Percentiles rank a stretch among this genome's conserved stretches.
These are phyloP conservation scores for Tolypocladium ophioglossoides DNA, from an alignment of 2,329 filamentous ascomycete genomes.

Conservation along the genomic window DNA sequence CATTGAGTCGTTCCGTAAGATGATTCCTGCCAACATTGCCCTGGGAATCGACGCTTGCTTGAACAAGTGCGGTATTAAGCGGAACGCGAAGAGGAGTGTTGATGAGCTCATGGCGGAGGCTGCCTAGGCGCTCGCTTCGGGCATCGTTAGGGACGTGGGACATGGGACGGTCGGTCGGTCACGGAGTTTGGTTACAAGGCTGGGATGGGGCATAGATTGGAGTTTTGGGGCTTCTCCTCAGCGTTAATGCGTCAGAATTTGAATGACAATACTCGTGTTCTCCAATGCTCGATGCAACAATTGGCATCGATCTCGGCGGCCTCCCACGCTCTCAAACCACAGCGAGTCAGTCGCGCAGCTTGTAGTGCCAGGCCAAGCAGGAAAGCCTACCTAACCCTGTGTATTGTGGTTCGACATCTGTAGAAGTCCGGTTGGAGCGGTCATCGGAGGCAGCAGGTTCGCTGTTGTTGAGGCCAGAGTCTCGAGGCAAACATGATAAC, in stretches of 20 bases:
- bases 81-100: conserved; percentile 21
- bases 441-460: too few species aligned
- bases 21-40: conserved; percentile 38
- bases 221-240: not conserved
- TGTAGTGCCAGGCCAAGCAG: not conserved
- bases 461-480: too few species aligned
- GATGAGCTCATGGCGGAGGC: conserved; percentile 7
- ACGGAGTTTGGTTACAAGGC: not conserved
- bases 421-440: too few species aligned
- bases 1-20: conserved; percentile 25
- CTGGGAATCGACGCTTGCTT: conserved; percentile 40
- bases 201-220: not conserved
- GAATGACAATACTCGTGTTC: not conserved
- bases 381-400: not conserved
- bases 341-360: not conserved
- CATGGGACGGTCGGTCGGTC: not conserved
- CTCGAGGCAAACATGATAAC: too few species aligned
- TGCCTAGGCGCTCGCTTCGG: not conserved
- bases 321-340: not conserved
- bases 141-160: not conserved
- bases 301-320: not conserved
- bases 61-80: conserved; percentile 32
- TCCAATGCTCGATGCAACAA: not conserved
- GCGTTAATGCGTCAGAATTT: not conserved
- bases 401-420: not conserved